These are phyloP conservation scores for Leccinum fallax DNA, from an alignment of 1,284 basidiomycete species.

Conservation along the genomic window DNA sequence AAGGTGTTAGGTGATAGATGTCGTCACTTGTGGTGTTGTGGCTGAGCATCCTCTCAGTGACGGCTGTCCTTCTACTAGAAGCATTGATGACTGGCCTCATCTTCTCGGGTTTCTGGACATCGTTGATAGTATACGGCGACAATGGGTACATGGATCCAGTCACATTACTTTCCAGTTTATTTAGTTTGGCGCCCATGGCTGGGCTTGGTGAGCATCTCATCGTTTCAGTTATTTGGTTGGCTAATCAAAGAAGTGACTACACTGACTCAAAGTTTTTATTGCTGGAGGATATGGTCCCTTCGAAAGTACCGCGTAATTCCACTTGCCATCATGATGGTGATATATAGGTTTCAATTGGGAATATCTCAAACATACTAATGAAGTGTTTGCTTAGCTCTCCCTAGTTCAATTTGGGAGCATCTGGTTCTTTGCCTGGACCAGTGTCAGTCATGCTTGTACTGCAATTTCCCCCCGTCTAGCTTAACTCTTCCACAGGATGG, in stretches of 20 bases:
- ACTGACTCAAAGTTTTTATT: not conserved
- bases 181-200: not conserved
- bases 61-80: not conserved
- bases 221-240: constrained; percentile 5
- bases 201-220: not conserved
- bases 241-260: not conserved
- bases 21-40: not conserved
- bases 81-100: not conserved
- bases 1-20: not conserved
- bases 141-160: no score
- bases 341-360: no score
- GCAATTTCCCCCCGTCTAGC: not conserved
- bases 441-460: not conserved
- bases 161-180: no score
- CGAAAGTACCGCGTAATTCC: not conserved
- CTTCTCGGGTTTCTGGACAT: not conserved
- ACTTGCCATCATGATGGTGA: not conserved
- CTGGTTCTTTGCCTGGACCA: no score
- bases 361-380: no score
- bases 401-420: no score
- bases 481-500: not conserved
- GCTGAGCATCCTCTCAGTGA: not conserved
- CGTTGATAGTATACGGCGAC: no score
- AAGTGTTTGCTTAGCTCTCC: no score
- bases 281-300: not conserved